Conservation (phyloP, 2,329 filamentous ascomycete genomes). For the Alternaria sp. region DNA sequence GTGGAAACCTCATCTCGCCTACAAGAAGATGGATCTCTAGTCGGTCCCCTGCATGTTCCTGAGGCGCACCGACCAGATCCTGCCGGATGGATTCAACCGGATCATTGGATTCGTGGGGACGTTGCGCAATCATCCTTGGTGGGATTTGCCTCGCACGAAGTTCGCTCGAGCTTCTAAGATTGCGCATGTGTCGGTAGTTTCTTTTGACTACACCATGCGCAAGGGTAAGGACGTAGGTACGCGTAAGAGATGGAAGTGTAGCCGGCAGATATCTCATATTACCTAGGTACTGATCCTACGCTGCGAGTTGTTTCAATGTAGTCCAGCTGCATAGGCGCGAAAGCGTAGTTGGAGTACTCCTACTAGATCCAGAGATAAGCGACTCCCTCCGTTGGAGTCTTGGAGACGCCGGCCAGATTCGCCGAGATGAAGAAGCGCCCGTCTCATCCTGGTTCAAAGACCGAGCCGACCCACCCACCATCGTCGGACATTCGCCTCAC, state of each 20-base stretch:
- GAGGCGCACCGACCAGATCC: not conserved
- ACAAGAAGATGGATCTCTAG: not conserved
- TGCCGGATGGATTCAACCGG: not conserved
- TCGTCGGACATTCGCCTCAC: not conserved
- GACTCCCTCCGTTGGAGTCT: not conserved
- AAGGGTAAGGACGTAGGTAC: not conserved
- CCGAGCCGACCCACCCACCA: not conserved
- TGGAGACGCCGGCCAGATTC: not conserved
- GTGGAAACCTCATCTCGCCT: not conserved
- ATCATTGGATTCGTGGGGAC: not conserved
- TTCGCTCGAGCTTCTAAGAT: not conserved
- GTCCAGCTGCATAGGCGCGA: not conserved
- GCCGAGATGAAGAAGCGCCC: not conserved
- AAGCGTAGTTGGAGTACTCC: not conserved
- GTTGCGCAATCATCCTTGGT: not conserved
- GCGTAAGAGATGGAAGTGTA: not conserved
- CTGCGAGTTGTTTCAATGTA: no score
- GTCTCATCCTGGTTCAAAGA: not conserved
- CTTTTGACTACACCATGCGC: not conserved
- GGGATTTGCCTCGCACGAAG: not conserved
- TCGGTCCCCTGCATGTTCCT: not conserved
- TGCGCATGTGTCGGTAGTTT: not conserved
- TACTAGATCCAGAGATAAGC: not conserved
- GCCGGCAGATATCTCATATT: not conserved
- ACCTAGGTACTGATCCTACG: no score